Evolutionary conservation across 169 alveolate genomes (phyloP).

Genomic region (Plasmodium vivax): DNA sequence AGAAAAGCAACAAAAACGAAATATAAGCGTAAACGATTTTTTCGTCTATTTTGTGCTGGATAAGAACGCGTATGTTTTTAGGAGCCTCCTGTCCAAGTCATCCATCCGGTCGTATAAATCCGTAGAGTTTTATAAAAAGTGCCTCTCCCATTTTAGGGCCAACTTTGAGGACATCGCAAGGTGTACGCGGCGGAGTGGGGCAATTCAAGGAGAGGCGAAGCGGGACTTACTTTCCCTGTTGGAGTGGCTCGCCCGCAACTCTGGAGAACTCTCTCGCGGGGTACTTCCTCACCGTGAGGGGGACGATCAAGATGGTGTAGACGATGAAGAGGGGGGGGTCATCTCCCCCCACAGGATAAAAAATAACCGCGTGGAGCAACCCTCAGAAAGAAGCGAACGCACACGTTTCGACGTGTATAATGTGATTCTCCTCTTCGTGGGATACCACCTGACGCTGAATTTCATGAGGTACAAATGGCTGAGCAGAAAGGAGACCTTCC

Average conservation of each 20-base stretch:
- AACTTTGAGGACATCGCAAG: conserved; percentile 5
- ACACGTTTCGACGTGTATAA: not conserved
- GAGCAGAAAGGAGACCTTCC: conserved; percentile 7
- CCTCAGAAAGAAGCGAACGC: not conserved
- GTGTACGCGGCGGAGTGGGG: not conserved
- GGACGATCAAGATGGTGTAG: no score
- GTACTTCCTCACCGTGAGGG: no score
- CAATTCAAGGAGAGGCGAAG: not conserved
- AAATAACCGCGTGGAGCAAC: not conserved
- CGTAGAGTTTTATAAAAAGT: not conserved
- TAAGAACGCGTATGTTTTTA: conserved; percentile 1
- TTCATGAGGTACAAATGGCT: not conserved
- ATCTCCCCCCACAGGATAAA: not conserved
- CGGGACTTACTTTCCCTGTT: not conserved
- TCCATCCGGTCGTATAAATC: conserved; percentile 7
- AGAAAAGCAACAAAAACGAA: not conserved
- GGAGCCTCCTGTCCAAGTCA: not conserved
- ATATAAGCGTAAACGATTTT: conserved; percentile 2
- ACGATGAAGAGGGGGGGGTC: no score
- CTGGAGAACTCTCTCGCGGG: no score
- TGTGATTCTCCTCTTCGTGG: not conserved
- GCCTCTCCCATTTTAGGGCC: not conserved
- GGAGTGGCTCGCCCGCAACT: no score
- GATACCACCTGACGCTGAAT: not conserved
- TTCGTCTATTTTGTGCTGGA: not conserved